Evolutionary conservation across 2,329 filamentous ascomycete species (phyloP), one percentile per base, ranked within the genome.

Genomic region (Trichophaea hybrida): DNA sequence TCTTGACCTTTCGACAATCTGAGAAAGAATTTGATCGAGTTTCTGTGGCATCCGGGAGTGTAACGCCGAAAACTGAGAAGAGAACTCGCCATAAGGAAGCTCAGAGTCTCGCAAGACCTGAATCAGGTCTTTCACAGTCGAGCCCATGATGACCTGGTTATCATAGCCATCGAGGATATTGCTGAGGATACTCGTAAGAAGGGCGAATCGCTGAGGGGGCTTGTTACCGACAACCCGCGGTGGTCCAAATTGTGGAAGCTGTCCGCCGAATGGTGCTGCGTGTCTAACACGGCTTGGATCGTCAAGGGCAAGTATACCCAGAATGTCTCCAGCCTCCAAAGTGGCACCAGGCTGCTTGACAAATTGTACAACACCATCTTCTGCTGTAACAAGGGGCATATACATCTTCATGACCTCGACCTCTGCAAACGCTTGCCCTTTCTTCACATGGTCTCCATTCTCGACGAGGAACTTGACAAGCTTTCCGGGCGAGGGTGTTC

Each of bases 351-450:
- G 93, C 76, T 97, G 93, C 81, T 98, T 98, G 78, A 98, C 95
- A 69, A 98, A 81, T 76, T 96, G 93, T 59, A 98, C 91, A 58
- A 94, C 80, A 77, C 93, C 93, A 69, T 95, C 93, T 73, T 98
- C 93, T 71, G 90, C 85, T 2, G 93, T 87, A 63, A 98, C 80
- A 58, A 98, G 79, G 70, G 93, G 93, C 93, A 98, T 98, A 80
- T 97, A 97, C 93, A 98, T 98, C 80, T 98, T 98, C 93, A 98
- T 98, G 74, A 98, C 93, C 75, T 98, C 93, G 44, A 98, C 91
- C 74, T 98, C 93, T 59, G 93, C 93, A 70, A 89, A 98, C 37
- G 91, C 78, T 73, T 97, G 87, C 59, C 91, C 91, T 68, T 94
- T 88, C 73, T 82, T 85, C 73, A 98, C 83, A 72, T 98, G 93